Base-by-base conservation (phyloP, 768 basidiomycete genomes). In the Mycena capillaripes region DNA sequence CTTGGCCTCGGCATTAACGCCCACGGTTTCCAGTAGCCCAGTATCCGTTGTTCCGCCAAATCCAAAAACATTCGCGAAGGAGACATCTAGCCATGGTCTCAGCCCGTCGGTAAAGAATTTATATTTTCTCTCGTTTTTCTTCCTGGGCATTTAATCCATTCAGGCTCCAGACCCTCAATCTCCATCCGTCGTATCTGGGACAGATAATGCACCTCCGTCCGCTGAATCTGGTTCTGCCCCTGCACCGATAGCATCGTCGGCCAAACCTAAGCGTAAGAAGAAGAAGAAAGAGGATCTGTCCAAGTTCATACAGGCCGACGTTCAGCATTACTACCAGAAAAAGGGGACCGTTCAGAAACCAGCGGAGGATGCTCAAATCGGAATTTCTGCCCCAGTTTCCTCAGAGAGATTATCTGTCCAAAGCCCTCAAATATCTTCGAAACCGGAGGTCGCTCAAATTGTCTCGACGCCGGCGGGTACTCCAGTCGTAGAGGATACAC, bases 221-320 rank as follows among this genome's bases (percentile, higher is more conserved):
- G 73, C 55, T 29, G 34, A 11, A 46, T 32, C 53, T 53, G 34
- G 44, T 44, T 70, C 46, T 34, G 59, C 53, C 3, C 32, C 67
- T 61, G 40, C 17, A 23, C 61, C 53, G 19, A 19, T 27, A 19
- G 25, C 55, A 16, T 40, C 60, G 30, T n/a, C 44, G 12, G 34
- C 50, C 56, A 66, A 72, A 21, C 63, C 67, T 50, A 68, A 64
- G 69, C 38, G 46, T 1, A 66, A 58, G 71, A 76, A 61, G 63
- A 83, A 79, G 71, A 82, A 81, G 69, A 75, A 76, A 58, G 81
- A 76, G 8, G 79, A 82, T 60, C 59, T 81, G 14, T 65, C 77
- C 12, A 71, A 78, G 11, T 76, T 84, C 30, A 76, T 81, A 25
- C 66, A 80, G 42, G 75, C 73, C 36, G 83, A 84, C 73, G 63